Evolutionary conservation across 1,284 basidiomycete species (phyloP).

Genomic region (Lentinula novae-zelandiae): DNA sequence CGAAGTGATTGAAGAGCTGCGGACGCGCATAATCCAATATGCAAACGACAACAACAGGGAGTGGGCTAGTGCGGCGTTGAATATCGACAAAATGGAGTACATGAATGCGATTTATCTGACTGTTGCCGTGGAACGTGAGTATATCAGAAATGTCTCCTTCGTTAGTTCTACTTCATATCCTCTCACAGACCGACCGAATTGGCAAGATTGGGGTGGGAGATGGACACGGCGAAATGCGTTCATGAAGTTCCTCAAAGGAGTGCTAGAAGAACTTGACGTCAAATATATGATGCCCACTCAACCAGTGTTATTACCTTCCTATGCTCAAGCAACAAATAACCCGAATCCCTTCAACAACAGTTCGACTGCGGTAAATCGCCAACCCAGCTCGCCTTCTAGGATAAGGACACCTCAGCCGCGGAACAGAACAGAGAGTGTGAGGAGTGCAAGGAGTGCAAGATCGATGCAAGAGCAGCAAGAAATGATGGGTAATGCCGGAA

Average conservation of each 20-base stretch:
- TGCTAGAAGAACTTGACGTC: constrained; percentile 71
- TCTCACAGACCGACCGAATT: constrained; percentile 67
- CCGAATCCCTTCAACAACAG: constrained; percentile 1
- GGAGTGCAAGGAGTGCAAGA: background rate
- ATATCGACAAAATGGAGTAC: constrained; percentile 75
- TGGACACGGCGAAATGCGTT: constrained; percentile 69
- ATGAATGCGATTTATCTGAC: constrained; percentile 68
- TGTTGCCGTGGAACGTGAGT: constrained; percentile 75
- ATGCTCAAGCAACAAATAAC: constrained; percentile 1
- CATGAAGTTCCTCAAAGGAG: constrained; percentile 67
- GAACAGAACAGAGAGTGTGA: background rate
- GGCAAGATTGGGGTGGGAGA: constrained; percentile 85
- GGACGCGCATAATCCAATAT: constrained; percentile 54
- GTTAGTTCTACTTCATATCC: background rate
- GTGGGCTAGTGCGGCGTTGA: constrained; percentile 60
- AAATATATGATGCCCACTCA: constrained; percentile 70
- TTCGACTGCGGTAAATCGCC: constrained; percentile 4
- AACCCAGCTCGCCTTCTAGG: background rate
- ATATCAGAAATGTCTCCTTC: background rate
- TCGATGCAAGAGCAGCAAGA: constrained; percentile 1
- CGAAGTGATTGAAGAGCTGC: constrained; percentile 67
- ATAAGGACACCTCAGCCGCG: background rate
- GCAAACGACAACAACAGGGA: constrained; percentile 68
- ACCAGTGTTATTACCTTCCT: constrained; percentile 53
- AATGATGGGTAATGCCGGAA: constrained; percentile 10